A percentile compares a stretch with the other conserved stretches of the same genome.
Conservation (phyloP, 345 rosid species). For the Zanthoxylum bungeanum region DNA sequence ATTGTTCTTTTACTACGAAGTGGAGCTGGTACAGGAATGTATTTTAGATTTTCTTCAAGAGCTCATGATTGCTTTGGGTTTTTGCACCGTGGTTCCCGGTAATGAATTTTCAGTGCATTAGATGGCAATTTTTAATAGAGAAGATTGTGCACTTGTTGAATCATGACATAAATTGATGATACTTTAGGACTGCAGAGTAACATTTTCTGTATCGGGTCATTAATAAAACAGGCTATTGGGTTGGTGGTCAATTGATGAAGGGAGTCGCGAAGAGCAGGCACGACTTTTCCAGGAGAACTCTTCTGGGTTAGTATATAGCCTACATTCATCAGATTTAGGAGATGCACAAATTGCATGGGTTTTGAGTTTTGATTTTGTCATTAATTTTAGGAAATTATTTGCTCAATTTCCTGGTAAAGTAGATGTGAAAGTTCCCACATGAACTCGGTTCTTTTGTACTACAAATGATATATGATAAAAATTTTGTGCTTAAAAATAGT, state of each 20-base stretch:
- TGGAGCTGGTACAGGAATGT: conserved; percentile 71
- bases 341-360: too few species aligned
- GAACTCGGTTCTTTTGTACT: neutral
- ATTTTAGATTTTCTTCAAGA: conserved; percentile 65
- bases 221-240: conserved; percentile 68
- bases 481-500: neutral
- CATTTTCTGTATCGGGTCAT: conserved; percentile 15
- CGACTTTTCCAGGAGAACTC: conserved; percentile 61
- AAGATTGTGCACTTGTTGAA: conserved; percentile 1
- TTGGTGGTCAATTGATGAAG: conserved; percentile 99
- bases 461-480: neutral
- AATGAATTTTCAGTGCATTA: conserved; percentile 16
- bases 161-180: neutral
- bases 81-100: conserved; percentile 98
- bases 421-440: neutral
- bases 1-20: conserved; percentile 59
- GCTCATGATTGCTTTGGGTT: conserved; percentile 83
- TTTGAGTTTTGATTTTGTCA: too few species aligned
- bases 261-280: conserved; percentile 91
- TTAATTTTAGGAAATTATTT: neutral
- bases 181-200: neutral
- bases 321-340: conserved; percentile 6
- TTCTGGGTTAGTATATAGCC: conserved; percentile 56
- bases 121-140: neutral
- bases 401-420: neutral